These are phyloP conservation scores for Hypoxylon rubiginosum DNA, from an alignment of 2,329 filamentous ascomycete genomes.

Conservation along the genomic window DNA sequence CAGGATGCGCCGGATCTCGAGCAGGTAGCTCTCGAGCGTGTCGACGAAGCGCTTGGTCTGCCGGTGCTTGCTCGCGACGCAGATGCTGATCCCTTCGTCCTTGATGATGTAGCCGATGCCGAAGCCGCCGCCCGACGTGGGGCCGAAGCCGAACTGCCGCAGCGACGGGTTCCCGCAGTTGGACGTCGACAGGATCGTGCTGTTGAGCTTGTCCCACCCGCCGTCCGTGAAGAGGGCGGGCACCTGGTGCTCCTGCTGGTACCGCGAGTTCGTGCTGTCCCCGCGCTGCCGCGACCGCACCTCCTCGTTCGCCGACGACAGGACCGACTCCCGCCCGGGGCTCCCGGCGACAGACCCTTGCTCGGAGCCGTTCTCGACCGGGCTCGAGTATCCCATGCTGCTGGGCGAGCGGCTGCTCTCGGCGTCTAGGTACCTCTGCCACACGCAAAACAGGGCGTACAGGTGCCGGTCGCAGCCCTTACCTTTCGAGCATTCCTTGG, in stretches of 20 bases:
- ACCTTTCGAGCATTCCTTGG: slow-evolving; percentile 88
- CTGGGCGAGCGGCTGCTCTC: slow-evolving; percentile 68
- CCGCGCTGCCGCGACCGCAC: slow-evolving; percentile 60
- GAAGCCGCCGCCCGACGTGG: slow-evolving; percentile 92
- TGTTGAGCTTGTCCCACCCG: slow-evolving; percentile 97
- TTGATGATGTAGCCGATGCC: slow-evolving; percentile 99
- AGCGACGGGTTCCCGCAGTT: slow-evolving; percentile 98
- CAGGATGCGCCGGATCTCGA: slow-evolving; percentile 89
- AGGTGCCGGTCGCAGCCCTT: slow-evolving; percentile 93
- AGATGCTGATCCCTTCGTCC: slow-evolving; percentile 89
- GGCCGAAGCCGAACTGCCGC: slow-evolving; percentile 96
- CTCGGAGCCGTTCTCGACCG: slow-evolving; percentile 64
- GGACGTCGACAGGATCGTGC: slow-evolving; percentile 93
- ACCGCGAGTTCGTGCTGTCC: slow-evolving; percentile 67
- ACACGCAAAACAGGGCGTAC: slow-evolving; percentile 93
- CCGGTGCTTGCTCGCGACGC: slow-evolving; percentile 91
- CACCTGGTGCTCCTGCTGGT: slow-evolving; percentile 64
- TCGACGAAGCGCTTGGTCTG: slow-evolving; percentile 94
- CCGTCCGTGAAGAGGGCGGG: slow-evolving; percentile 87
- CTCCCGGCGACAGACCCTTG: slow-evolving; percentile 64
- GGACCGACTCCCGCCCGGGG: slow-evolving; percentile 64
- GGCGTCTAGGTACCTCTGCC: slow-evolving; percentile 90
- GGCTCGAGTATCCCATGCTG: slow-evolving; percentile 74
- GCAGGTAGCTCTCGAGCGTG: slow-evolving; percentile 87
- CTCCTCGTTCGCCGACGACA: slow-evolving; percentile 58